Conservation (phyloP, 2,329 filamentous ascomycete species). For the Apiospora pterosperma region DNA sequence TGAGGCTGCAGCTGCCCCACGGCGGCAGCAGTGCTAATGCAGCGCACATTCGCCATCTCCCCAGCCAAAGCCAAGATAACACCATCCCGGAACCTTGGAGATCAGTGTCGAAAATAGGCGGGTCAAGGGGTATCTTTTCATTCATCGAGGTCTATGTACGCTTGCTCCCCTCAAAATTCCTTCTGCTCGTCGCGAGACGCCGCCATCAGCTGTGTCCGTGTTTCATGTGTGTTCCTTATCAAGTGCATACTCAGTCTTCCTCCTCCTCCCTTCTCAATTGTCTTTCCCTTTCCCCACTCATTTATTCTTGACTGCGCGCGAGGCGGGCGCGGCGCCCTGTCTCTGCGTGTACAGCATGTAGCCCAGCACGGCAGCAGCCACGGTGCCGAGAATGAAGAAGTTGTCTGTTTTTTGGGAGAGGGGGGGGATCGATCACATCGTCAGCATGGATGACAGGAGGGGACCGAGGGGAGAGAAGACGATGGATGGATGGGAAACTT, state of each 20-base stretch:
- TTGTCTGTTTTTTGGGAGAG: slow-evolving; percentile 20
- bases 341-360: slow-evolving; percentile 27
- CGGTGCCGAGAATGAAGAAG: slow-evolving; percentile 29
- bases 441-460: neutral
- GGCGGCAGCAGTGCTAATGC: too few relatives aligned
- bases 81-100: too few relatives aligned
- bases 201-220: too few relatives aligned
- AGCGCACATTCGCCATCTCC: too few relatives aligned
- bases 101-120: too few relatives aligned
- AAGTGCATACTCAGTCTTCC: neutral
- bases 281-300: neutral
- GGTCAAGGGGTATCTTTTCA: too few relatives aligned
- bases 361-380: slow-evolving; percentile 23
- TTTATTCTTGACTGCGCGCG: slow-evolving; percentile 22
- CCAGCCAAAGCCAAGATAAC: too few relatives aligned
- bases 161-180: too few relatives aligned
- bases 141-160: too few relatives aligned
- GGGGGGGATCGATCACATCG: neutral
- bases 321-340: slow-evolving; percentile 20
- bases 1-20: neutral
- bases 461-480: neutral
- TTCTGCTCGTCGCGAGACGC: too few relatives aligned
- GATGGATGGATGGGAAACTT: slow-evolving; percentile 9
- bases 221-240: neutral
- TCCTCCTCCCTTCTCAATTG: neutral